phyloP scores from a whole-genome alignment of 441 rosid genomes.

The Jatropha podagrica region DNA sequence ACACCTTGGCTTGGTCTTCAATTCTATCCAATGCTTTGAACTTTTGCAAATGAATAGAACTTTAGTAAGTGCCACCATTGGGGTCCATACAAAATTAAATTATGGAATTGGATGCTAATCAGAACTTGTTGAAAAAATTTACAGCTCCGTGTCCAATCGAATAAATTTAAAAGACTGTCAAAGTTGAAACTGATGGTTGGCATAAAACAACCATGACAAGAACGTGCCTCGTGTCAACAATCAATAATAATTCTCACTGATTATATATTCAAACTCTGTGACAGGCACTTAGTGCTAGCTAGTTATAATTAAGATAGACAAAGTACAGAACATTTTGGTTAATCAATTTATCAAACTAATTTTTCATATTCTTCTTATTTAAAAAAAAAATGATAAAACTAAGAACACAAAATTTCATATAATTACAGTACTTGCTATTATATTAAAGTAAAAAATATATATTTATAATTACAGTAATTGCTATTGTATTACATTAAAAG shows the following conservation, averaged over 20 bases:
- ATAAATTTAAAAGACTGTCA: background rate
- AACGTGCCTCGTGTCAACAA: background rate
- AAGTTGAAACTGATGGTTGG: background rate
- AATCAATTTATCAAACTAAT: too few species aligned
- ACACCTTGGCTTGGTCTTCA: background rate
- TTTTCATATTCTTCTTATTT: background rate
- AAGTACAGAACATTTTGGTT: background rate
- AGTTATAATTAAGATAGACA: background rate
- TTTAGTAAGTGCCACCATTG: background rate
- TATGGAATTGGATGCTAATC: background rate
- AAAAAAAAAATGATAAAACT: background rate
- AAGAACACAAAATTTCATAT: background rate
- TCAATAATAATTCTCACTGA: too few species aligned
- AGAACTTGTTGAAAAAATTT: background rate
- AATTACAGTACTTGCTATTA: background rate
- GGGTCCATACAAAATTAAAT: background rate
- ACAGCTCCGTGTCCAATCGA: background rate
- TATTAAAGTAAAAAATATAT: too few species aligned
- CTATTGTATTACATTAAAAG: too few species aligned
- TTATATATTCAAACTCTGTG: too few species aligned
- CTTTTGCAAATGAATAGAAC: slow-evolving; percentile 1
- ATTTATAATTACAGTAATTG: too few species aligned
- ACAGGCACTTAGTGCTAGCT: too few species aligned
- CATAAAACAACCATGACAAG: background rate
- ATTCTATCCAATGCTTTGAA: background rate